Conservation (phyloP, 768 basidiomycete species). For the Heimioporus sp. region DNA sequence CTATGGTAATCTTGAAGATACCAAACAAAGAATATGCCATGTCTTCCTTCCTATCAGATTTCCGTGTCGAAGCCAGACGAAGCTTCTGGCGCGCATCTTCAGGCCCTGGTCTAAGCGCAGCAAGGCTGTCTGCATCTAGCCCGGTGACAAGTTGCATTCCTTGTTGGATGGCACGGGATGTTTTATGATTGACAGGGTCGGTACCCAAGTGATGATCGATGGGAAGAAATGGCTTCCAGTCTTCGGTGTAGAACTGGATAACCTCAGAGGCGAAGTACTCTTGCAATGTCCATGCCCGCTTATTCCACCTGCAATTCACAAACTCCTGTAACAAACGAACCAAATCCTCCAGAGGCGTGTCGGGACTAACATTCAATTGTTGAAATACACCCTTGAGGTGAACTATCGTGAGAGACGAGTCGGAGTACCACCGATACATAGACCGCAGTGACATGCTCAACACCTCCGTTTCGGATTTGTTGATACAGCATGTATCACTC, state of each 20-base stretch:
- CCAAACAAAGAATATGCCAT: conserved; percentile 25
- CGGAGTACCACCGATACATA: conserved; percentile 27
- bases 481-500: conserved; percentile 27
- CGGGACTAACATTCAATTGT: not conserved
- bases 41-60: conserved; percentile 22
- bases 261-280: conserved; percentile 21
- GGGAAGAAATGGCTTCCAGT: conserved; percentile 22
- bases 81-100: conserved; percentile 15
- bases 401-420: conserved; percentile 23
- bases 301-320: conserved; percentile 20
- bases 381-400: conserved; percentile 15
- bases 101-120: conserved; percentile 7
- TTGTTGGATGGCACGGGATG: not conserved
- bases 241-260: conserved; percentile 21
- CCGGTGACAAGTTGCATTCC: conserved; percentile 16
- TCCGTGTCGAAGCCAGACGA: conserved; percentile 17
- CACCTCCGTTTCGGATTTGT: conserved; percentile 17
- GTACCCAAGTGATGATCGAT: not conserved
- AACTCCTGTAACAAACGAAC: conserved; percentile 5
- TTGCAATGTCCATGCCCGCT: conserved; percentile 21
- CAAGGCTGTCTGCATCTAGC: conserved; percentile 2
- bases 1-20: conserved; percentile 16
- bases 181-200: conserved; percentile 12
- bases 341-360: not conserved
- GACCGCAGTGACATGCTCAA: conserved; percentile 17